A percentile compares a stretch with the other conserved stretches of the same genome.
phyloP scores from a whole-genome alignment of 73 alveolate species.

The Tetrahymena malaccensis region DNA sequence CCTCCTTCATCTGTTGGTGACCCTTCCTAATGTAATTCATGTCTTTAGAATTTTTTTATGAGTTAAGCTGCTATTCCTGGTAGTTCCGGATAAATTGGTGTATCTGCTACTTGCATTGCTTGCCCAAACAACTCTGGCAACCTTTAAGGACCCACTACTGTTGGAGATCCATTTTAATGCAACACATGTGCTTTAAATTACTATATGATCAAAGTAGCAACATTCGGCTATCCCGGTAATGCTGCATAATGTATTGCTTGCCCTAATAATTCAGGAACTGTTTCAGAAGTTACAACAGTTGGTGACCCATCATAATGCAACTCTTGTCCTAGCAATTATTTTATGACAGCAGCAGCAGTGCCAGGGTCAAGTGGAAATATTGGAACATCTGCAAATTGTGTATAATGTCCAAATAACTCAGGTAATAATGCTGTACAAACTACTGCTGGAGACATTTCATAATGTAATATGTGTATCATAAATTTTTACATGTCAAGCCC shows the following conservation, averaged over 20 bases:
- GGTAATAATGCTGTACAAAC: not conserved
- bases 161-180: not conserved
- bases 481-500: not conserved
- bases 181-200: not conserved
- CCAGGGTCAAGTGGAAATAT: not conserved
- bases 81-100: not conserved
- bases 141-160: not conserved
- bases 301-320: not conserved
- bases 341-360: not conserved
- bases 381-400: not conserved
- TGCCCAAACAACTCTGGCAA: not conserved
- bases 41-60: not conserved
- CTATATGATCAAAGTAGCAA: not conserved
- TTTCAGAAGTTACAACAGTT: not conserved
- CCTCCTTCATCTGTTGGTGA: not conserved
- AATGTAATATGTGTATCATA: not conserved
- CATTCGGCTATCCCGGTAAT: not conserved
- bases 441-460: not conserved
- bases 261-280: not conserved
- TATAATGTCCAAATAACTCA: not conserved
- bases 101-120: not conserved
- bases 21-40: not conserved
- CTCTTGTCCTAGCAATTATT: not conserved
- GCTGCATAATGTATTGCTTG: not conserved
- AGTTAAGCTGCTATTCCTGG: not conserved